A percentile compares a stretch with the other conserved stretches of the same genome.
phyloP scores from a whole-genome alignment of 78 protist genomes.

The Bigelowiella natans region DNA sequence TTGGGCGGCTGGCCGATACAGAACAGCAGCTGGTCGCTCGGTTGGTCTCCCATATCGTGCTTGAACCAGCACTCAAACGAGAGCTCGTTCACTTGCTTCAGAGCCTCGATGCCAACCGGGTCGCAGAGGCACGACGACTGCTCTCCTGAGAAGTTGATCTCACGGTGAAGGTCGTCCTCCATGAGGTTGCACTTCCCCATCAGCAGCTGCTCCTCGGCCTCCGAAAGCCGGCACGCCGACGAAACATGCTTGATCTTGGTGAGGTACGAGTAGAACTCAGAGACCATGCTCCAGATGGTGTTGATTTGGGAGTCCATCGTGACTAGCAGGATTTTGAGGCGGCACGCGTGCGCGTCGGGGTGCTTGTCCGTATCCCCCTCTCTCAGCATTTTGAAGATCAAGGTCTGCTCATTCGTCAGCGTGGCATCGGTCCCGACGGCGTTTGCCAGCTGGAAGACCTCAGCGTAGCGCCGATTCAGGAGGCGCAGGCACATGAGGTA shows the following conservation, averaged over 20 bases:
- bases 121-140: neutral
- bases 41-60: neutral
- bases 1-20: neutral
- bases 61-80: neutral
- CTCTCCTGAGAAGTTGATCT: neutral
- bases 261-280: conserved; percentile 8
- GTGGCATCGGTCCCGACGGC: conserved; percentile 15
- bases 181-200: neutral
- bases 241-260: conserved; percentile 9
- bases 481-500: conserved; percentile 26
- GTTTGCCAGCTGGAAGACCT: neutral
- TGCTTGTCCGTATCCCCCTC: conserved; percentile 14
- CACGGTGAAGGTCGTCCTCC: neutral
- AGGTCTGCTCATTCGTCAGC: conserved; percentile 14
- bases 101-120: neutral
- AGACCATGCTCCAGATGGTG: conserved; percentile 9
- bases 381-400: neutral
- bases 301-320: neutral
- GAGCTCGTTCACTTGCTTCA: neutral
- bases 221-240: conserved; percentile 35
- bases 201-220: conserved; percentile 18
- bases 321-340: conserved; percentile 35
- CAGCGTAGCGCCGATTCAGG: conserved; percentile 13
- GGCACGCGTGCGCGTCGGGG: conserved; percentile 49
- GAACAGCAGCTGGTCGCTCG: neutral